These are phyloP conservation scores for Penicillium paxilli DNA, from an alignment of 495 filamentous ascomycete species.

Conservation along the genomic window DNA sequence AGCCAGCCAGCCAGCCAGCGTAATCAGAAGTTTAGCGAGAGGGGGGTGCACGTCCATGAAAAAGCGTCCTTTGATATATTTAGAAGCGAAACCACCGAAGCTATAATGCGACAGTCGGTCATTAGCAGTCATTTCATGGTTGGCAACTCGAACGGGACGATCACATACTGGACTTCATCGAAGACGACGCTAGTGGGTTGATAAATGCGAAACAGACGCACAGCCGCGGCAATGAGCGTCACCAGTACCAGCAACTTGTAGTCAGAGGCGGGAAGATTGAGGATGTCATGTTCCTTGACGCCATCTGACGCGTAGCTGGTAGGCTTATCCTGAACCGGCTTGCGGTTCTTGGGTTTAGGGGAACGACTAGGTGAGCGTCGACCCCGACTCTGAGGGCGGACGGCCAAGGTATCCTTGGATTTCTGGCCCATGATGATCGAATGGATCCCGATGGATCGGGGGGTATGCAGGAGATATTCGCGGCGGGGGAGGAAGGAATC, in stretches of 20 bases:
- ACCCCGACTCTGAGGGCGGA: conserved; percentile 35
- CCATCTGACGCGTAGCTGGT: conserved; percentile 53
- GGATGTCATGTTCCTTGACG: conserved; percentile 52
- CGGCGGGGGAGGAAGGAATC: background rate
- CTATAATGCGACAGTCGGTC: conserved; percentile 40
- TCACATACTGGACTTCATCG: conserved; percentile 94
- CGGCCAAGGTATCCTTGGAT: conserved; percentile 40
- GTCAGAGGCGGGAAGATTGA: conserved; percentile 71
- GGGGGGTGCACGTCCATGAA: conserved; percentile 99
- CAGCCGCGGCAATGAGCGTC: conserved; percentile 72
- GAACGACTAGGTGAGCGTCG: conserved; percentile 44
- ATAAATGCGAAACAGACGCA: conserved; percentile 93
- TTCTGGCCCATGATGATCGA: conserved; percentile 33
- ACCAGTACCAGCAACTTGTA: conserved; percentile 72
- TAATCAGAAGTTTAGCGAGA: conserved; percentile 94
- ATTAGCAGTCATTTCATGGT: conserved; percentile 5
- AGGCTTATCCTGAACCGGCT: conserved; percentile 19
- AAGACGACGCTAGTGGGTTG: conserved; percentile 96
- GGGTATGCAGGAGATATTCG: conserved; percentile 10
- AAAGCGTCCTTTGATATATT: conserved; percentile 97
- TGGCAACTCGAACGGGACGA: too few relatives aligned
- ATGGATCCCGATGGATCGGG: conserved; percentile 7
- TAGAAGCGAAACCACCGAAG: conserved; percentile 95
- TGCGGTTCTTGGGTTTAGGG: conserved; percentile 43
- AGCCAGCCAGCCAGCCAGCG: conserved; percentile 90